A percentile compares a stretch with the other conserved stretches of the same genome.
phyloP scores from a whole-genome alignment of 2,329 filamentous ascomycete species.

The Falciphora oryzae region DNA sequence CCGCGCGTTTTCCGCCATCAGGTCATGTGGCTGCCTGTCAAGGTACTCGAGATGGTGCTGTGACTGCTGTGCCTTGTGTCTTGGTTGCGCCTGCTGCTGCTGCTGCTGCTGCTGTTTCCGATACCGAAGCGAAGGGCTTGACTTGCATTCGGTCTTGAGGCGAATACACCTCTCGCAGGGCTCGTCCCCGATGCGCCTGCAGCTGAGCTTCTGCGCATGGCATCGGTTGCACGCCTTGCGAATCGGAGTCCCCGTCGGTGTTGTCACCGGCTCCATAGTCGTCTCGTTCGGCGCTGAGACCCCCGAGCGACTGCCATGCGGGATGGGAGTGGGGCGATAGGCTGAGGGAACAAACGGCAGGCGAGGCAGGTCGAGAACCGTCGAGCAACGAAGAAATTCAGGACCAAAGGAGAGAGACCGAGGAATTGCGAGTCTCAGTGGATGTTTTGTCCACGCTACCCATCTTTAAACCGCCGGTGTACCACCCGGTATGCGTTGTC shows the following conservation, averaged over 20 bases:
- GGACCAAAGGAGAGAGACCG: neutral
- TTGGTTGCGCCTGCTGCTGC: constrained; percentile 14
- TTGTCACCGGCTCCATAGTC: neutral
- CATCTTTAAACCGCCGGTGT: constrained; percentile 2
- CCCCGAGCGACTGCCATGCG: constrained; percentile 11
- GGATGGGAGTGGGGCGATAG: neutral
- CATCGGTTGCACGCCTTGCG: constrained; percentile 43
- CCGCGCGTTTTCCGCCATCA: neutral
- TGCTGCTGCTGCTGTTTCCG: constrained; percentile 19
- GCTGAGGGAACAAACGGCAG: neutral
- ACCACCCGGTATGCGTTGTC: neutral
- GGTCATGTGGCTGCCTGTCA: neutral
- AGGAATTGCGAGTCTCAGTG: neutral
- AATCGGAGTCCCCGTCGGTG: constrained; percentile 13
- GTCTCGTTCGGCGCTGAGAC: constrained; percentile 1
- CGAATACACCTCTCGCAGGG: constrained; percentile 37
- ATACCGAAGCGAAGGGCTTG: constrained; percentile 32
- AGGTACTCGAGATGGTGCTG: neutral
- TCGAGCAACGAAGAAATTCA: neutral
- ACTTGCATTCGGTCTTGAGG: constrained; percentile 37
- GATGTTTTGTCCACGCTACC: neutral
- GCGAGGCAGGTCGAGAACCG: neutral
- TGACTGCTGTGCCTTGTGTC: constrained; percentile 14
- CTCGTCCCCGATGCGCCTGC: constrained; percentile 34
- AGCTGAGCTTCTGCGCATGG: constrained; percentile 40